Evolutionary conservation across 202 grass and related monocot species (phyloP), one percentile per base, ranked within the genome.

Genomic region (Cymbopogon flexuosus): DNA sequence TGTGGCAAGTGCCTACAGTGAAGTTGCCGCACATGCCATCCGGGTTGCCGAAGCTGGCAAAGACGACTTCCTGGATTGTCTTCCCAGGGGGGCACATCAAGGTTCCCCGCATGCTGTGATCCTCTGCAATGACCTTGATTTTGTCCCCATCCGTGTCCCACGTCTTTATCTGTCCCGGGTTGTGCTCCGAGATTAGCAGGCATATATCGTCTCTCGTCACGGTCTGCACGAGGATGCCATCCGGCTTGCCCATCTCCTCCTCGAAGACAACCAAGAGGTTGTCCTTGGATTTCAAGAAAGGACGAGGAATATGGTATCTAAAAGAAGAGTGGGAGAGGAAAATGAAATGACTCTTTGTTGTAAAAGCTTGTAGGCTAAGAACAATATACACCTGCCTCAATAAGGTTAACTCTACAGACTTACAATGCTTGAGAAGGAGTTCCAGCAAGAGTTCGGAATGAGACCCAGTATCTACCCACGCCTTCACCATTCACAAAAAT

Each of bases 141-240:
- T 92, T 46, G 40, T 65, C 81, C 6, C 88, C 79, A 47, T 91
- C 61, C 0, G 68, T 75, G 9, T 73, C 49, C 84, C 84, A 93
- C 13, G 90, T 76, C 62, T 83, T 86, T 45, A 88, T 78, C 19
- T 91, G 79, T 11, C 81, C 86, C 0, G 95, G 92, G 76, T 91
- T 82, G 72, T 75, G 68, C 73, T 93, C 92, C 0, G 88, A 91
- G 65, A 93, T 83, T 14, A 91, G 43, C 15, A 88, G 67, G n/a
- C 95, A 95, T 10, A 98, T 88, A 76, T 98, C 86, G 75, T 98
- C 95, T 79, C 92, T 94, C 66, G 88, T 88, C 59, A 94, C 95
- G 0, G 84, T 93, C 79, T 89, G 81, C 36, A 93, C 22, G 23
- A 85, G 65, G 61, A 98, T 91, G 68, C 82, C 90, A 8, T 86